Percentiles rank a stretch among this genome's conserved stretches.
These are phyloP conservation scores for Gleditsia sinensis DNA, from an alignment of 306 rosid species.

Conservation along the genomic window DNA sequence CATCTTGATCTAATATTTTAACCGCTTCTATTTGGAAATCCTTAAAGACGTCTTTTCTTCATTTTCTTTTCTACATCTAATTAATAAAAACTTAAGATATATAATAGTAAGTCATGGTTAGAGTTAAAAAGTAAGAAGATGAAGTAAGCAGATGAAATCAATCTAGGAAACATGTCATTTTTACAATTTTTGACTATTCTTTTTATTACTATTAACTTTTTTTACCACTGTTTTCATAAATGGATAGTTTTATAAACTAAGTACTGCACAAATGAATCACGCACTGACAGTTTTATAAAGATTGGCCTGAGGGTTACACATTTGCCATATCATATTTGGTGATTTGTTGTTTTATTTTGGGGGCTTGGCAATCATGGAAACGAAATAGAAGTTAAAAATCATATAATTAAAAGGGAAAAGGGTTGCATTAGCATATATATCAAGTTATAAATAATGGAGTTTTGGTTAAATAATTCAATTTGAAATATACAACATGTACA, in stretches of 20 bases:
- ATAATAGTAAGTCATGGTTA: no score
- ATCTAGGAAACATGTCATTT: no score
- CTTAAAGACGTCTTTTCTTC: not conserved
- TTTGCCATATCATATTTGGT: not conserved
- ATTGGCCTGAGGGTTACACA: constrained; percentile 1
- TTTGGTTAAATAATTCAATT: not conserved
- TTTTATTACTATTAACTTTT: no score
- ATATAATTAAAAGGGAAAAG: no score
- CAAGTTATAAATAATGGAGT: no score
- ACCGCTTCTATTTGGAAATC: not conserved
- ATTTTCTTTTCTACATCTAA: not conserved
- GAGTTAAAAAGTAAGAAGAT: no score
- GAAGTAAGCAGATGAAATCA: no score
- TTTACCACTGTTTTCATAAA: not conserved
- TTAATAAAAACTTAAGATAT: not conserved
- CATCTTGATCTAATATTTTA: not conserved
- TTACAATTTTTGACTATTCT: no score
- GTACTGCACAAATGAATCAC: not conserved
- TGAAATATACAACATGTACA: not conserved
- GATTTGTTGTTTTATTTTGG: not conserved
- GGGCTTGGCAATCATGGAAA: not conserved
- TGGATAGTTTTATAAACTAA: not conserved
- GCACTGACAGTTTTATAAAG: not conserved
- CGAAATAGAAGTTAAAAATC: no score
- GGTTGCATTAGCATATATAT: no score